phyloP scores from a whole-genome alignment of 108 stramenopile species.

The Pseudonitzschia pungens region DNA sequence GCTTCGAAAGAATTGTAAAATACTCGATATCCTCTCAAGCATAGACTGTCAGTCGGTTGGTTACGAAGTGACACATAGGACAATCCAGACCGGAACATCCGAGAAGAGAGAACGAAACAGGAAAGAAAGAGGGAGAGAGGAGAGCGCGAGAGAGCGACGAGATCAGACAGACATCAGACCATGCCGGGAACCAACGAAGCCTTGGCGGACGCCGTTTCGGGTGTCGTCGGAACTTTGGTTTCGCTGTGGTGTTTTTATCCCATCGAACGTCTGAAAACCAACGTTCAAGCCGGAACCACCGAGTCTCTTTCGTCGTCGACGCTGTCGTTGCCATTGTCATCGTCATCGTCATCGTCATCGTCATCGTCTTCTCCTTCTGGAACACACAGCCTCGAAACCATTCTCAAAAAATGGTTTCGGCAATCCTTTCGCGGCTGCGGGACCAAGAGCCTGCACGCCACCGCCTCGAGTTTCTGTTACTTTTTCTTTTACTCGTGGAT shows the following conservation, averaged over 20 bases:
- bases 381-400: background rate
- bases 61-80: no score
- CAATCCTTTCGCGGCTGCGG: constrained; percentile 60
- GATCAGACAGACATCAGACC: background rate
- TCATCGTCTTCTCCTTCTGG: constrained; percentile 1
- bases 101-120: background rate
- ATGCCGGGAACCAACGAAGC: constrained; percentile 37
- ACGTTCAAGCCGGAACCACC: constrained; percentile 53
- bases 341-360: background rate
- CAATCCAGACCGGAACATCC: background rate
- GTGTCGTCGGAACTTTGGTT: constrained; percentile 77
- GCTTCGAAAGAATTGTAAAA: no score
- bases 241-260: constrained; percentile 89
- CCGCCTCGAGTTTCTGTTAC: constrained; percentile 84
- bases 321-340: background rate
- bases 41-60: no score
- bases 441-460: constrained; percentile 77
- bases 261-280: constrained; percentile 85
- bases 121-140: background rate
- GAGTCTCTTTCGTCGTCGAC: constrained; percentile 4
- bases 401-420: background rate
- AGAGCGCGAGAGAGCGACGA: background rate
- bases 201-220: constrained; percentile 81
- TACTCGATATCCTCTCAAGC: no score
- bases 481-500: constrained; percentile 85